Conservation (phyloP, 2,329 filamentous ascomycete genomes). For the Gaeumannomyces sp. region DNA sequence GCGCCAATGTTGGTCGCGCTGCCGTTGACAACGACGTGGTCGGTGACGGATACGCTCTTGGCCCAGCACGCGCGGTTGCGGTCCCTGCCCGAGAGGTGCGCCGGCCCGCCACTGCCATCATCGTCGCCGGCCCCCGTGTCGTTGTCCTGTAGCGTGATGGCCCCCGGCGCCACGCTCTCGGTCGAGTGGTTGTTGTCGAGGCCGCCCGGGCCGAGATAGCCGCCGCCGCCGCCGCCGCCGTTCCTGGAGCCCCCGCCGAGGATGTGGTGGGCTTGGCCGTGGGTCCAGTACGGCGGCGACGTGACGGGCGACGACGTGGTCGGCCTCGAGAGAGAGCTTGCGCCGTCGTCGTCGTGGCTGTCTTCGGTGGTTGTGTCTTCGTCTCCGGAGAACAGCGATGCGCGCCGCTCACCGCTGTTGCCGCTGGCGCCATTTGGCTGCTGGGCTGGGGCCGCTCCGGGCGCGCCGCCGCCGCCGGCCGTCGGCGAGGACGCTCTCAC, state of each 20-base stretch:
- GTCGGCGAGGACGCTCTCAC: slow-evolving; percentile 9
- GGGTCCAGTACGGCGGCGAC: slow-evolving; percentile 40
- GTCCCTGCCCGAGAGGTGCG: slow-evolving; percentile 16
- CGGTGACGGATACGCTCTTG: slow-evolving; percentile 53
- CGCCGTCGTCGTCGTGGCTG: slow-evolving; percentile 10
- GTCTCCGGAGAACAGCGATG: slow-evolving; percentile 6
- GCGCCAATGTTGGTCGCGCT: slow-evolving; percentile 62
- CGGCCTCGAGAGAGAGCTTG: slow-evolving; percentile 8
- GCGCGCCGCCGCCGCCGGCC: not conserved
- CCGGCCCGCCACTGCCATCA: not conserved
- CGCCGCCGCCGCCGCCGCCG: slow-evolving; percentile 12
- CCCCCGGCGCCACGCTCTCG: slow-evolving; percentile 45
- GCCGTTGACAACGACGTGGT: slow-evolving; percentile 51
- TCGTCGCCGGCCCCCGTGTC: slow-evolving; percentile 39
- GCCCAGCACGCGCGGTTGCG: slow-evolving; percentile 58
- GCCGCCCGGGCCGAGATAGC: slow-evolving; percentile 25
- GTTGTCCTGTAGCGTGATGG: slow-evolving; percentile 58
- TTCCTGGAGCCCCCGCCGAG: too few species aligned
- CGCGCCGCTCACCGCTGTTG: not conserved
- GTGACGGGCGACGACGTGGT: slow-evolving; percentile 24
- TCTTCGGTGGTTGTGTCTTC: slow-evolving; percentile 7
- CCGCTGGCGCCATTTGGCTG: not conserved
- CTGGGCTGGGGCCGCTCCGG: not conserved
- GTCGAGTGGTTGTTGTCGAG: slow-evolving; percentile 35
- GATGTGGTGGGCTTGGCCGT: slow-evolving; percentile 14